Evolutionary conservation across 2,329 filamentous ascomycete species (phyloP), one percentile per base, ranked within the genome.

Genomic region (Aspergillus chevalieri): DNA sequence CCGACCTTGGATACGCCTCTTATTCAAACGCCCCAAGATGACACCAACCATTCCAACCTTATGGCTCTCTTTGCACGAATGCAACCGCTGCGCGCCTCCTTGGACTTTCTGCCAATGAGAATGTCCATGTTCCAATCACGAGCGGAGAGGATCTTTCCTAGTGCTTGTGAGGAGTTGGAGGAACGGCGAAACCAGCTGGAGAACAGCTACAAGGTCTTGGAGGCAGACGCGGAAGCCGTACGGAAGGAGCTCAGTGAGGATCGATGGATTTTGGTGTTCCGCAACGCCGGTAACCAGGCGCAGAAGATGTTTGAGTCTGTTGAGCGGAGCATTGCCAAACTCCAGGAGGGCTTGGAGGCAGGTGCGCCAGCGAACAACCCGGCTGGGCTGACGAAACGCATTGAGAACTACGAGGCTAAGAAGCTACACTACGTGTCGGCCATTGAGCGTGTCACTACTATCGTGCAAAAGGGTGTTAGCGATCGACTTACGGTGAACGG

Each of bases 271-370:
- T 79, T 94, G 47, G 91, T 97, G 33, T 98, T 98, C 74, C 83
- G 92, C 49, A 92, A 93, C 56, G 93, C 93, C 14, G 91, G 90
- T 12, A 81, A 86, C 50, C 90, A 96, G 69, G 92, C 93, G 4
- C 83, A 93, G 58, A 95, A 95, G 74, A 95, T 98, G 90, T 92
- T 89, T 65, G 89, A 95, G 58, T 96, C 91, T 3, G 89, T 97
- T 19, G 88, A 94, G 64, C 81, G 92, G 55, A 95, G 90, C 65
- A 82, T 94, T 51, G 71, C 77, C 43, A 95, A 95, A 70, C 77
- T 98, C 33, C 84, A 81, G 54, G 89, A 95, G 63, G 84, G 83
- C 3, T 76, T 95, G 14, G 88, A 95, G 51, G 77, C 82, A 9
- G 85, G 84, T 6, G 78, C 86, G 61, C 86, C 93, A 56, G 71